phyloP scores from a whole-genome alignment of 2,329 filamentous ascomycete species.

The Cytospora piceae region DNA sequence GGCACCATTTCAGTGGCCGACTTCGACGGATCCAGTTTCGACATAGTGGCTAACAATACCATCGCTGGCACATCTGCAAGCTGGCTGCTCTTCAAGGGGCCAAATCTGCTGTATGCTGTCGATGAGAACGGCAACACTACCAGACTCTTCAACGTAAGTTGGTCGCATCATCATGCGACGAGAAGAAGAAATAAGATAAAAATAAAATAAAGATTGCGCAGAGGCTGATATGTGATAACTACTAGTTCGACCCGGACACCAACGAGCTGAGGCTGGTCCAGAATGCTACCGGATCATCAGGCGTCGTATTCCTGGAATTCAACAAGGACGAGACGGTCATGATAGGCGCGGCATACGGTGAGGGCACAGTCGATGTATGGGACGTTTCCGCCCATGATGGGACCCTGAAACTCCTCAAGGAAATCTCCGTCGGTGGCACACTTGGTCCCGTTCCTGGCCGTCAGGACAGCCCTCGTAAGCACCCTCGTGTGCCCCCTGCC shows the following conservation, averaged over 20 bases:
- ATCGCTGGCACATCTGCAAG: conserved; percentile 42
- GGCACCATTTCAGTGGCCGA: conserved; percentile 46
- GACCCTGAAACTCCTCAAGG: conserved; percentile 28
- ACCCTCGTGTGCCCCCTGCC: too few relatives aligned
- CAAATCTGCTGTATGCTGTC: conserved; percentile 49
- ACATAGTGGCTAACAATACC: conserved; percentile 42
- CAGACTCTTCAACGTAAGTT: conserved; percentile 42
- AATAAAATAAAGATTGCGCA: background rate
- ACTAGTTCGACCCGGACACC: conserved; percentile 40
- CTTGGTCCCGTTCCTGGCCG: conserved; percentile 33
- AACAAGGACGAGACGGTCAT: conserved; percentile 49
- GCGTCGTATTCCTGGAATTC: conserved; percentile 54
- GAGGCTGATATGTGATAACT: background rate
- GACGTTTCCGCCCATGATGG: conserved; percentile 20
- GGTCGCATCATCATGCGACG: background rate
- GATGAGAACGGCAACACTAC: conserved; percentile 50
- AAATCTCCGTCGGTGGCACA: conserved; percentile 34
- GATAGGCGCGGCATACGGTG: conserved; percentile 35
- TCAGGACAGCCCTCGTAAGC: conserved; percentile 36
- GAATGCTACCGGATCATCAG: conserved; percentile 42
- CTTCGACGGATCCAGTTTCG: conserved; percentile 47
- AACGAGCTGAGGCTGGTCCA: conserved; percentile 39
- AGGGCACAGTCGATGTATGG: conserved; percentile 28
- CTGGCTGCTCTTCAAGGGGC: conserved; percentile 50
- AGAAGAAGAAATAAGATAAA: background rate